phyloP scores from a whole-genome alignment of 2,329 filamentous ascomycete genomes.

The Cladosporium sp. region DNA sequence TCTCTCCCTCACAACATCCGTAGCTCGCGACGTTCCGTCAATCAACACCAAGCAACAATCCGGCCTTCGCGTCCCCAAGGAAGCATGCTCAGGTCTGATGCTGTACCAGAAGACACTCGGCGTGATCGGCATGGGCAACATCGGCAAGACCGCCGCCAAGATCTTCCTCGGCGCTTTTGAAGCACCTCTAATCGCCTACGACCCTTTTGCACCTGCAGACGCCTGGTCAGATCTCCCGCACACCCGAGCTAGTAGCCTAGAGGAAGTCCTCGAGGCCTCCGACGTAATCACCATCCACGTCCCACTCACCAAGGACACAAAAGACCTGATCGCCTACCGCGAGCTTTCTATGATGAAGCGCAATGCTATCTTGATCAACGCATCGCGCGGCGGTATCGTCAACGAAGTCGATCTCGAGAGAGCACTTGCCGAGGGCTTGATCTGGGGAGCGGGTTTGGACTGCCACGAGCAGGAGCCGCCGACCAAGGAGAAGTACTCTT shows the following conservation, averaged over 20 bases:
- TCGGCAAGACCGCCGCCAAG: constrained; percentile 35
- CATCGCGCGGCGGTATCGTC: constrained; percentile 36
- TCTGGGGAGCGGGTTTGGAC: constrained; percentile 36
- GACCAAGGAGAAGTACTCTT: constrained; percentile 28
- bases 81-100: constrained; percentile 43
- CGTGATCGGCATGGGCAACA: constrained; percentile 42
- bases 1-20: constrained; percentile 33
- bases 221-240: constrained; percentile 31
- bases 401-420: constrained; percentile 31
- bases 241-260: constrained; percentile 28
- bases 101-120: constrained; percentile 37
- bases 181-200: constrained; percentile 35
- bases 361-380: constrained; percentile 35
- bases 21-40: constrained; percentile 38
- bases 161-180: constrained; percentile 37
- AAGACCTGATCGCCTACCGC: constrained; percentile 32
- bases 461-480: constrained; percentile 35
- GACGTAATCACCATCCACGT: constrained; percentile 40
- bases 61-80: constrained; percentile 40
- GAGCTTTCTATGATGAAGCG: constrained; percentile 32
- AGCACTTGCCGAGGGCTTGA: constrained; percentile 27
- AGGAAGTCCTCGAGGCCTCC: constrained; percentile 30
- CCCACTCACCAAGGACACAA: constrained; percentile 33
- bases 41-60: constrained; percentile 20
- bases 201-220: constrained; percentile 33